phyloP scores from a whole-genome alignment of 176 grass and related monocot species.

The Raddia guianensis region DNA sequence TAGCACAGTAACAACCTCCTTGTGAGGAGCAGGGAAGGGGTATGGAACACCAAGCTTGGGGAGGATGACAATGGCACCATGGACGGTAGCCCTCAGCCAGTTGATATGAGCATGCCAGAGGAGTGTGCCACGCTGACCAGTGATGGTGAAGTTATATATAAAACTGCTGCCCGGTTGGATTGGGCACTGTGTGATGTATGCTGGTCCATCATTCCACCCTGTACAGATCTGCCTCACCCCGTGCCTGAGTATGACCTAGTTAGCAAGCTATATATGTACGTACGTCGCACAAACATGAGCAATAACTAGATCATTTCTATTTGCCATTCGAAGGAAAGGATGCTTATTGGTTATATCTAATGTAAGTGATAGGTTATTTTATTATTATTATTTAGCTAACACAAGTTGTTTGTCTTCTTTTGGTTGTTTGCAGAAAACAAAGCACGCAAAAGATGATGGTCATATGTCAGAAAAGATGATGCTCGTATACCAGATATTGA shows the following conservation, averaged over 20 bases:
- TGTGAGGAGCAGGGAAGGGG: slow-evolving; percentile 51
- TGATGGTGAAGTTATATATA: slow-evolving; percentile 63
- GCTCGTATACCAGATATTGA: neutral
- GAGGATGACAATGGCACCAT: slow-evolving; percentile 62
- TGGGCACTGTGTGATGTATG: slow-evolving; percentile 65
- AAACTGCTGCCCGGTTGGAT: slow-evolving; percentile 56
- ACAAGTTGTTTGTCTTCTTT: slow-evolving; percentile 26
- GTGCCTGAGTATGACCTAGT: slow-evolving; percentile 39
- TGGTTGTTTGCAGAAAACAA: slow-evolving; percentile 5
- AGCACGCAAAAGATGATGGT: neutral
- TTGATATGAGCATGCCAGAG: slow-evolving; percentile 61
- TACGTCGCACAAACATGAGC: neutral
- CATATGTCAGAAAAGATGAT: slow-evolving; percentile 5
- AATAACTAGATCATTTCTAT: neutral
- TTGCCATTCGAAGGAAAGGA: neutral
- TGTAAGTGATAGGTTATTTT: neutral
- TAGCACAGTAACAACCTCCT: slow-evolving; percentile 48
- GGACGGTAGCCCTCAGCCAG: slow-evolving; percentile 55
- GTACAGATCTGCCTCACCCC: slow-evolving; percentile 52
- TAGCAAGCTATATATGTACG: neutral
- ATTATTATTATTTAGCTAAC: neutral
- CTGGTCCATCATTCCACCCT: slow-evolving; percentile 60
- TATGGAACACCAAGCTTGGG: slow-evolving; percentile 56
- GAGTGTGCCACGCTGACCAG: slow-evolving; percentile 55
- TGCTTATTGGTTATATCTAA: neutral